These are phyloP conservation scores for Closterium sp. DNA, from an alignment of 139 green algal species.

Conservation along the genomic window DNA sequence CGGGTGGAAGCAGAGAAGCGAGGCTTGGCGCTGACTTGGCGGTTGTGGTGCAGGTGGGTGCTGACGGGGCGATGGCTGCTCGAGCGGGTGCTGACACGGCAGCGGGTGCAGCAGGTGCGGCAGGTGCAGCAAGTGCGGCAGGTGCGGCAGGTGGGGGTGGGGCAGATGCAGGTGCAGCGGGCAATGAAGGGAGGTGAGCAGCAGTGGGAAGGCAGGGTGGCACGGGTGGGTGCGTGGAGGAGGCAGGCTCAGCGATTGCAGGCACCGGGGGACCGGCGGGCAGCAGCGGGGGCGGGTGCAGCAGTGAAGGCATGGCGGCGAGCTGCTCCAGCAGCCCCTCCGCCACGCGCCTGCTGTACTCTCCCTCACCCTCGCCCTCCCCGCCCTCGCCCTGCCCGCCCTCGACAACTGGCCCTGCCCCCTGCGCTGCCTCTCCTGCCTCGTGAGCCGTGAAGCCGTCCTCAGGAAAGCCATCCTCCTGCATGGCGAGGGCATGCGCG, in stretches of 20 bases:
- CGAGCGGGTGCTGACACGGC: not conserved
- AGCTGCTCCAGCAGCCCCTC: not conserved
- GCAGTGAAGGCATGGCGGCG: not conserved
- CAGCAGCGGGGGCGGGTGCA: not conserved
- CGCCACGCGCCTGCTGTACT: not conserved
- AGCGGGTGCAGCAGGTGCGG: not conserved
- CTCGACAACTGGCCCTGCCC: not conserved
- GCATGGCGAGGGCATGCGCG: too few relatives aligned
- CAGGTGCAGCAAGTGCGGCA: not conserved
- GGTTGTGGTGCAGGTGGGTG: not conserved
- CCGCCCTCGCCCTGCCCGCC: not conserved
- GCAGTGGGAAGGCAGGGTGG: not conserved
- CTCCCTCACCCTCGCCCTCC: too few relatives aligned
- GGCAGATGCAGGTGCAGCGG: not conserved
- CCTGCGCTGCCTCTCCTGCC: not conserved
- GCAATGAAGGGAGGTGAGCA: not conserved
- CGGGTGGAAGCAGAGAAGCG: not conserved
- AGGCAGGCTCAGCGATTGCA: not conserved
- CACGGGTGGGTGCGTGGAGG: not conserved
- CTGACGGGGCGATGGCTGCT: not conserved
- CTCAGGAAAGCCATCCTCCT: not conserved
- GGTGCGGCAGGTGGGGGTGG: too few relatives aligned
- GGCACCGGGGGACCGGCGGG: not conserved
- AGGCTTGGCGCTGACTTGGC: not conserved
- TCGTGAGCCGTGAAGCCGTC: not conserved